phyloP scores from a whole-genome alignment of 78 protist genomes.

The Anaeramoeba flamelloides region DNA sequence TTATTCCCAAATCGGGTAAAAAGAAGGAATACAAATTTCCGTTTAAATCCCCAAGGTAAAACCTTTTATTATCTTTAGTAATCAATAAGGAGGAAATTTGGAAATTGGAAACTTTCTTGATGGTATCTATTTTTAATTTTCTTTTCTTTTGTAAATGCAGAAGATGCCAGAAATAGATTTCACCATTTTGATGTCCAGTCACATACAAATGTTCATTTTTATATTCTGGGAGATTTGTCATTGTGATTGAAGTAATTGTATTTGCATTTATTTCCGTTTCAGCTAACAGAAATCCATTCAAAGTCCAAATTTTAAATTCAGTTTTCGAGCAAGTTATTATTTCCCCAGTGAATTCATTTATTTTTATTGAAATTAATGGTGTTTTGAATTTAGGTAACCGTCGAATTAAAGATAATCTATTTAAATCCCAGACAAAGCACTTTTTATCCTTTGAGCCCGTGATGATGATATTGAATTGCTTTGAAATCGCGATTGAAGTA shows the following conservation, averaged over 20 bases:
- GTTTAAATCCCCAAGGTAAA: not conserved
- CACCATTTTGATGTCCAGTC: not conserved
- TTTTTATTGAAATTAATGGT: not conserved
- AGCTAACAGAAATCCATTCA: not conserved
- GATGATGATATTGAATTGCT: not conserved
- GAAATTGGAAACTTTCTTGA: not conserved
- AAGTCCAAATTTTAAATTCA: not conserved
- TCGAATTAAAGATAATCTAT: not conserved
- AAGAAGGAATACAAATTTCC: not conserved
- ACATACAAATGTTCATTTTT: not conserved
- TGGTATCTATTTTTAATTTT: not conserved
- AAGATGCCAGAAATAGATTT: not conserved
- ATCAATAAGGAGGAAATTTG: not conserved
- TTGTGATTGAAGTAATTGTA: not conserved
- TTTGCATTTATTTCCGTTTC: not conserved
- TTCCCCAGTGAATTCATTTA: not conserved
- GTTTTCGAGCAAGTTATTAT: not conserved
- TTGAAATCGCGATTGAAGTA: not conserved
- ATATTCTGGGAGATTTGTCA: not conserved
- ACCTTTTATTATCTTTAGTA: not conserved
- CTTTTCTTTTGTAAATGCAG: not conserved
- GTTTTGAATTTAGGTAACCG: not conserved
- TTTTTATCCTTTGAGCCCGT: not conserved
- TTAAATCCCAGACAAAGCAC: not conserved
- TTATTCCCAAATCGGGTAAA: not conserved